phyloP scores from a whole-genome alignment of 2,329 filamentous ascomycete species.

The Trichophyton rubrum region DNA sequence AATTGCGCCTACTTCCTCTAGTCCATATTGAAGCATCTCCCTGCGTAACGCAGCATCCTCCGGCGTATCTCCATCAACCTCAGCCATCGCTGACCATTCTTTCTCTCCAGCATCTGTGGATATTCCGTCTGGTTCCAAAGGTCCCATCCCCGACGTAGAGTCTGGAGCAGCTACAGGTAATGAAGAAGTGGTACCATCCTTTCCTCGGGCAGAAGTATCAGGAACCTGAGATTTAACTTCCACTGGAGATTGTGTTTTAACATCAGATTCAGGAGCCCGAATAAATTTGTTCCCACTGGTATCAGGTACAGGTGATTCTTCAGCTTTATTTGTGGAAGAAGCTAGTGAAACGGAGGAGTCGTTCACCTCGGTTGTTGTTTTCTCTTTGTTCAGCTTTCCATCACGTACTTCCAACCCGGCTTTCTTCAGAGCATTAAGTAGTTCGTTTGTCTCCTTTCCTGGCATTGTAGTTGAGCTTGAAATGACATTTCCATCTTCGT shows the following conservation, averaged over 20 bases:
- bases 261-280: background rate
- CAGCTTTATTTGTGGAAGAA: background rate
- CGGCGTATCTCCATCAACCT: slow-evolving; percentile 55
- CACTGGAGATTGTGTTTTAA: background rate
- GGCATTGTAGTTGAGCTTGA: slow-evolving; percentile 55
- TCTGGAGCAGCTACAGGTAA: background rate
- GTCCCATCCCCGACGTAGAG: background rate
- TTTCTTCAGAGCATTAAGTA: slow-evolving; percentile 62
- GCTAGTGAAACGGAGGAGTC: background rate
- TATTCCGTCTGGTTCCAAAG: background rate
- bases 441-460: slow-evolving; percentile 51
- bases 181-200: background rate
- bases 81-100: slow-evolving; percentile 45
- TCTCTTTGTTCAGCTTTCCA: slow-evolving; percentile 10
- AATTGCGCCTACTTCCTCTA: slow-evolving; percentile 78
- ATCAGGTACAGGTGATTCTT: background rate
- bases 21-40: slow-evolving; percentile 81
- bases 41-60: slow-evolving; percentile 70
- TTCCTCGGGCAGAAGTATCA: background rate
- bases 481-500: slow-evolving; percentile 77
- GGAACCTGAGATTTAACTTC: background rate
- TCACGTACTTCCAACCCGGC: slow-evolving; percentile 49
- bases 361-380: slow-evolving; percentile 5
- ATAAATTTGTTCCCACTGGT: no score
- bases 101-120: background rate